phyloP scores from a whole-genome alignment of 2,329 filamentous ascomycete genomes.

The Fusarium nodosum region DNA sequence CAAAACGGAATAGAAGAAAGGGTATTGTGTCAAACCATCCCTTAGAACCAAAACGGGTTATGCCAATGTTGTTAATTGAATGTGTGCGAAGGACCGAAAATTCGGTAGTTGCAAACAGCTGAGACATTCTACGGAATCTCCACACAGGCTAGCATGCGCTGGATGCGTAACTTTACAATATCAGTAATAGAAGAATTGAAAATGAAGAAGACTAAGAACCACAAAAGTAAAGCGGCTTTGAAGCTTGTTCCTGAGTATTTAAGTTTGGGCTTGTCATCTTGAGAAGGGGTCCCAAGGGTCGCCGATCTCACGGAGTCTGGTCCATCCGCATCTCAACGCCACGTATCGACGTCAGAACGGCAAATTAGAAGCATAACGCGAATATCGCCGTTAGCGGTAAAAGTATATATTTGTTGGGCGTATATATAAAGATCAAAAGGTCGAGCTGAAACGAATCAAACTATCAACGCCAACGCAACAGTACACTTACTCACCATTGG shows the following conservation, averaged over 20 bases:
- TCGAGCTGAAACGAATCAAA: accelerated
- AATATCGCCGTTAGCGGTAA: background rate
- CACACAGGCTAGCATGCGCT: background rate
- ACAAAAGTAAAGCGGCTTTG: background rate
- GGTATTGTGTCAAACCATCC: background rate
- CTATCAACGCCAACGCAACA: background rate
- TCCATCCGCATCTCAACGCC: conserved; percentile 25
- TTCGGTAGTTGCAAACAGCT: conserved; percentile 15
- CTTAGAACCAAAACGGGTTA: background rate
- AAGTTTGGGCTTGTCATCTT: conserved; percentile 10
- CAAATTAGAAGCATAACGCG: background rate
- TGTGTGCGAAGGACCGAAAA: background rate
- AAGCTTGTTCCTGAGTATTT: conserved; percentile 25
- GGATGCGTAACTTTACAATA: conserved; percentile 7
- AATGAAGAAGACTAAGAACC: background rate
- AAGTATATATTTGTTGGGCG: too few relatives aligned
- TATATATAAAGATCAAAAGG: background rate
- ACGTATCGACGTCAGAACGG: conserved; percentile 10
- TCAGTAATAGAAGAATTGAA: background rate
- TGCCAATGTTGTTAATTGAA: background rate
- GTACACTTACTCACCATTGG: background rate
- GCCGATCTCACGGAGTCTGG: conserved; percentile 27
- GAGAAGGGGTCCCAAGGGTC: conserved; percentile 15
- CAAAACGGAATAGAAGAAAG: background rate
- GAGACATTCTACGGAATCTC: conserved; percentile 17